phyloP scores from a whole-genome alignment of 495 filamentous ascomycete genomes.

The Astrocystis sublimbata region DNA sequence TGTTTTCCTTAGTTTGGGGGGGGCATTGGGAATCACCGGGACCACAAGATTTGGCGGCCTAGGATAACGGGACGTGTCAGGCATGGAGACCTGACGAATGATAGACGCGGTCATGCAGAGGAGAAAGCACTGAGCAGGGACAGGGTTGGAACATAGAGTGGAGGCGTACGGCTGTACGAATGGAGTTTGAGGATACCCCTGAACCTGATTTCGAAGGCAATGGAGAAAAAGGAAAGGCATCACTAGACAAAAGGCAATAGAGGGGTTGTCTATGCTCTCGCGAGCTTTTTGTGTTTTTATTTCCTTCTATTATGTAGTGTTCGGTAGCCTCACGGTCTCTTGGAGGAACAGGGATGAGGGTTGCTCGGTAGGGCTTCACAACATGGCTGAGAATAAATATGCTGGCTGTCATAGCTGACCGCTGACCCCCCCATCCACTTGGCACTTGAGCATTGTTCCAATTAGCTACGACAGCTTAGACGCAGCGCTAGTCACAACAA shows the following conservation, averaged over 20 bases:
- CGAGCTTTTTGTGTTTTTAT: conserved; percentile 9
- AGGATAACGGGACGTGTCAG: conserved; percentile 15
- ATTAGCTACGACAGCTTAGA: not conserved
- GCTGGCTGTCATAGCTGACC: not conserved
- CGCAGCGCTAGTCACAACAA: not conserved
- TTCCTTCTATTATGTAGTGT: conserved; percentile 5
- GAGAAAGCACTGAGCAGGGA: conserved; percentile 21
- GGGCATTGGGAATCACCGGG: conserved; percentile 20
- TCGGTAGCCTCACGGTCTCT: not conserved
- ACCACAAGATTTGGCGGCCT: conserved; percentile 8
- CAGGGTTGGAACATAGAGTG: conserved; percentile 25
- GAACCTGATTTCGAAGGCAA: conserved; percentile 20
- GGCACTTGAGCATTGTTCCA: not conserved
- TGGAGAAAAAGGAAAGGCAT: conserved; percentile 25
- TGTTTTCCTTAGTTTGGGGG: conserved; percentile 7
- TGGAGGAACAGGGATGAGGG: conserved; percentile 2
- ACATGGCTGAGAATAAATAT: not conserved
- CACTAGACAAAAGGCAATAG: conserved; percentile 30
- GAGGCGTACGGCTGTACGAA: conserved; percentile 35
- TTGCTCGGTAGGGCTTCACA: not conserved
- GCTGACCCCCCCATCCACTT: conserved; percentile 9
- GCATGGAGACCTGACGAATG: conserved; percentile 19
- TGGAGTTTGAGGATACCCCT: conserved; percentile 36
- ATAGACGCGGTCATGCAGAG: conserved; percentile 22
- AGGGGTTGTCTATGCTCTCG: conserved; percentile 16